Conservation (phyloP, 1,284 basidiomycete species). For the Trichosporon sp. region DNA sequence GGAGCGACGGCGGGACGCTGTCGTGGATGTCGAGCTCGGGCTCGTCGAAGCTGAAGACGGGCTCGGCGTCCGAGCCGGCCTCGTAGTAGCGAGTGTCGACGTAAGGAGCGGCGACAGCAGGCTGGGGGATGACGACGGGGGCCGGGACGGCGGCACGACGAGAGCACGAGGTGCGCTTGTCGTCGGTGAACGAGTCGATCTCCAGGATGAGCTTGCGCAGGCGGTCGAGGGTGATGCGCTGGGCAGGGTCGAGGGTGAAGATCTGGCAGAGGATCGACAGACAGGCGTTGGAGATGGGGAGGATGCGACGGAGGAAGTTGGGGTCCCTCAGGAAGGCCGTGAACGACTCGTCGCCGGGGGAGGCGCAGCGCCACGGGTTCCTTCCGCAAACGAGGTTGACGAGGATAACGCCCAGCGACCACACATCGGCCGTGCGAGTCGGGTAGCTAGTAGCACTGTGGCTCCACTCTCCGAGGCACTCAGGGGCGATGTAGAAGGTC, state of each 20-base stretch:
- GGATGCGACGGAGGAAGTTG: constrained; percentile 62
- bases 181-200: constrained; percentile 65
- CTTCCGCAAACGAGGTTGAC: constrained; percentile 85
- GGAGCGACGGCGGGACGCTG: constrained; percentile 36
- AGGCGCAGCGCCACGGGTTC: constrained; percentile 81
- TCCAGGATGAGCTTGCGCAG: constrained; percentile 59
- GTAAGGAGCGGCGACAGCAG: constrained; percentile 9
- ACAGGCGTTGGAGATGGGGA: constrained; percentile 58
- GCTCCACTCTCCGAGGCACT: constrained; percentile 79
- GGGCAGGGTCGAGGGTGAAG: constrained; percentile 58
- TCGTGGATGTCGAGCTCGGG: constrained; percentile 20
- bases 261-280: constrained; percentile 58
- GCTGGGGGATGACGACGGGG: constrained; percentile 13
- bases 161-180: constrained; percentile 53
- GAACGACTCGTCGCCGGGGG: constrained; percentile 66
- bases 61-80: constrained; percentile 26
- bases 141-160: constrained; percentile 47
- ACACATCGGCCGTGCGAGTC: constrained; percentile 74
- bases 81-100: constrained; percentile 22
- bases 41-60: constrained; percentile 37
- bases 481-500: constrained; percentile 56
- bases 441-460: constrained; percentile 55
- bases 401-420: constrained; percentile 87
- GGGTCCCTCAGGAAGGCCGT: constrained; percentile 62
- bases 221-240: constrained; percentile 60